Base-by-base conservation (phyloP, 1,284 basidiomycete species). In the Amylostereum areolatum region DNA sequence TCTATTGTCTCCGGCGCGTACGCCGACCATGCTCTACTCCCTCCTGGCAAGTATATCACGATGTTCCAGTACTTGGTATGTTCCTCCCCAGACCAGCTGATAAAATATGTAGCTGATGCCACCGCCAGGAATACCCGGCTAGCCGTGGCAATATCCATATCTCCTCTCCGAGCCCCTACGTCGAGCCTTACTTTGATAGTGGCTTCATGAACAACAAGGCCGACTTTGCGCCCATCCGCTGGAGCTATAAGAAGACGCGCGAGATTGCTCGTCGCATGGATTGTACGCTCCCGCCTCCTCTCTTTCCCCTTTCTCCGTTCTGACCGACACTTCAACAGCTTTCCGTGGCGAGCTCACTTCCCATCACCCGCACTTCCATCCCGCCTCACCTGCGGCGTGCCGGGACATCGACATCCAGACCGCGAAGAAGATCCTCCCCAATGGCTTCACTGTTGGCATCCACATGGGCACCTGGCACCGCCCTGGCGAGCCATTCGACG, bases 181-280 rank as follows among this genome's bases (percentile, higher is more conserved):
- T 68, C 57, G 78, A 78, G 53, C 82, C 84, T 3, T 71, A 66
- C 66, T 85, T 84, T 60, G 83, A 86, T 66, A 78, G 75, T 53
- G 83, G 83, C 27, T 85, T 85, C 75, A 80, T 86, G 81, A 85
- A 84, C 70, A 65, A 85, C 69, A 83, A 83, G 70, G 83, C 81
- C 27, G 83, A 85, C 67, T 82, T 83, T 58, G 82, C 81, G n/a
- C 83, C 83, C 10, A 81, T 85, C 56, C 78, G 82, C 44, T 85
- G 83, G 83, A 79, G 78, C 58, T 85, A 85, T 70, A 85, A 85
- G 76, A 80, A 79, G 71, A 83, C 80, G 41, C 79, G 83, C 58
- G 83, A 85, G 57, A 66, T 85, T 18, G 83, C 81, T n/a, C 72
- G 83, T 55, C 71, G 83, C 55, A 85, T 85, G 83, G 82, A 85